Evolutionary conservation across 2,329 filamentous ascomycete species (phyloP), one percentile per base, ranked within the genome.

Genomic region (Aureobasidium leucospermi): DNA sequence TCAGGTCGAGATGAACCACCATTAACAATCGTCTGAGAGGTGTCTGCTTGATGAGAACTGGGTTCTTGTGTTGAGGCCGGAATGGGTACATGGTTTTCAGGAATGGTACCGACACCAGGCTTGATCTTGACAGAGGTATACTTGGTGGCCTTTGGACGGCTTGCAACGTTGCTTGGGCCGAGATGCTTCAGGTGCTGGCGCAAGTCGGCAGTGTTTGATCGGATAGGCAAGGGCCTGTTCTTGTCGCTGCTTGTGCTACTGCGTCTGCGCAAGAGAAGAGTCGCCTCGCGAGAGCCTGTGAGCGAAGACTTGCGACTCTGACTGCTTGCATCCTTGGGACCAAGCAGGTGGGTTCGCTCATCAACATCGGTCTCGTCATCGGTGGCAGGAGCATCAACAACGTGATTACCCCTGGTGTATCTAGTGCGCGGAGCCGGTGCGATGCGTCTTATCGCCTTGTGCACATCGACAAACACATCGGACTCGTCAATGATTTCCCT

Each of bases 401-500:
- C 60, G 29, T 51, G 57, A 29, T 41, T 57, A 32, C 65, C 62
- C 60, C 65, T 68, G 41, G 64, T 63, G 61, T 69, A 73, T 19
- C 65, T 64, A 11, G 85, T 85, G 69, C 90, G 88, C 1, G 93
- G 93, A 1, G 92, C 91, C 1, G 91, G 91, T 19, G 87, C 84
- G 68, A 95, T 83, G 56, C 94, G 89, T 60, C 94, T 85, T 66
- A 99, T 96, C 23, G 94, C 94, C 77, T 97, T 97, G 79, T 97
- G 94, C 2, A 99, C 91, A 72, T 99, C 94, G 64, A 99, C 87
- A 69, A 96, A 99, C 10, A 99, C 94, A 73, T 99, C 94, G 0
- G 93, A 97, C 73, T 99, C 94, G 71, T 99, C 94, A 63, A 99
- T 95, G 64, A 97, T 99, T 81, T 99, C 94, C 78, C 89, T 92